Evolutionary conservation across 23 red algal species (phyloP), one percentile per base, ranked within the genome.

Genomic region (Agarophyton chilense): DNA sequence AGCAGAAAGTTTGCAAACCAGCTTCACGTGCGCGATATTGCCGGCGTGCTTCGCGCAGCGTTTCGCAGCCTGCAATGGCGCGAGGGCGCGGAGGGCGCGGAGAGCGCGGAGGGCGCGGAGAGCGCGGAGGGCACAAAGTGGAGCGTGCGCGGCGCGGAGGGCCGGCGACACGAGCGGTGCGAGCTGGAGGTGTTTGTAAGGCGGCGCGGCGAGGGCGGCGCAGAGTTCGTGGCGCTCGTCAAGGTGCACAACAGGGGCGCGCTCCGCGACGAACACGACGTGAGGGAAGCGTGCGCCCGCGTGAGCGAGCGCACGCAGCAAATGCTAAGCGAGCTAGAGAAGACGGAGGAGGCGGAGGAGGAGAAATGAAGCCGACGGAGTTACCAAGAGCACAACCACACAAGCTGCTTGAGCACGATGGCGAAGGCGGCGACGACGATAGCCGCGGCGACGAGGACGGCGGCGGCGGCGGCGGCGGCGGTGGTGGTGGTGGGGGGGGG

Each of bases 1-100:
- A 54, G 65, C 16, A 19, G 84, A 44, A 57, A 55, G 25, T 88
- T 75, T 44, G 84, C 43, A 19, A 88, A 88, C 33, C 68, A 75
- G 51, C 50, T 88, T 11, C 44, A 53, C 11, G 68, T 42, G 47
- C 6, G 0, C 17, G 84, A 88, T 32, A 77, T 88, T 19, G 68
- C 22, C 2, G 66, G 65, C 17, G 65, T 72, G 36, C 17, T 72
- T 44, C 10, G 22, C 36, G 2, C 17, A 42, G 34, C 24, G 65
- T n/a, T 40, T 16, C 21, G 19, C 29, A 28, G 65, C 17, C 2
- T 72, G 65, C 34, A 10, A 24, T 43, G 25, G 17, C 4, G 14
- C n/a, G n/a, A n/a, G n/a, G n/a, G n/a, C n/a, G n/a, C n/a, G n/a
- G n/a, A n/a, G n/a, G n/a, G n/a, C n/a, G n/a, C n/a, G n/a, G n/a